Conservation (phyloP, 2,329 filamentous ascomycete species). For the Stenocarpella maydis region DNA sequence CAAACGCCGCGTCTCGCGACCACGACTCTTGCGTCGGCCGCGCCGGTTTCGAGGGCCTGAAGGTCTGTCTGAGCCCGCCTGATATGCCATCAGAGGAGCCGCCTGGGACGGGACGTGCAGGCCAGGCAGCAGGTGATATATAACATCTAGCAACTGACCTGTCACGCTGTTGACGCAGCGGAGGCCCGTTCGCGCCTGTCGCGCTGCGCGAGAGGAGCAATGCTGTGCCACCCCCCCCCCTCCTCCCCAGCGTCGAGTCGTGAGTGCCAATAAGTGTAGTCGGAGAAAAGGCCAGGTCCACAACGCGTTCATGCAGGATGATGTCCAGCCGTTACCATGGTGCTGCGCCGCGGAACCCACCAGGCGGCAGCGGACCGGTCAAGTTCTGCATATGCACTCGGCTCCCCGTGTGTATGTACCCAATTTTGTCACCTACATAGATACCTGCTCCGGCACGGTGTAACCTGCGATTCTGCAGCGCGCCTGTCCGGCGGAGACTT, state of each 20-base stretch:
- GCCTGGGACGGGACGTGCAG: neutral
- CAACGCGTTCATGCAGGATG: slow-evolving; percentile 16
- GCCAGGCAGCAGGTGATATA: slow-evolving; percentile 8
- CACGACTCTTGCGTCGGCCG: slow-evolving; percentile 6
- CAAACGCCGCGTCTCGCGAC: neutral
- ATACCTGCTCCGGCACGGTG: neutral
- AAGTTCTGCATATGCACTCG: neutral
- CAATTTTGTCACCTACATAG: neutral
- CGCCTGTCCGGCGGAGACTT: neutral
- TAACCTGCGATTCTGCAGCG: neutral
- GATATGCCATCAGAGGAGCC: neutral
- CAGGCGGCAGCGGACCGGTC: neutral
- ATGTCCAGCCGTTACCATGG: slow-evolving; percentile 20
- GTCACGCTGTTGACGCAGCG: neutral
- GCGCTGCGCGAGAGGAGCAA: neutral
- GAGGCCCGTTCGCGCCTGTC: slow-evolving; percentile 9
- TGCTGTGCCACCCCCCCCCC: too few relatives aligned
- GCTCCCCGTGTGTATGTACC: neutral
- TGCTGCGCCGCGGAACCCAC: neutral
- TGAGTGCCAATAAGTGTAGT: too few relatives aligned
- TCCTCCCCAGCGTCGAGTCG: too few relatives aligned
- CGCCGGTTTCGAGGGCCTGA: slow-evolving; percentile 13
- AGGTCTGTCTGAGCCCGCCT: neutral
- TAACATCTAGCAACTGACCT: neutral
- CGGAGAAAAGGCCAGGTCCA: neutral